Conservation (phyloP, 2,329 filamentous ascomycete species). For the Exophiala phaeomuriformis region DNA sequence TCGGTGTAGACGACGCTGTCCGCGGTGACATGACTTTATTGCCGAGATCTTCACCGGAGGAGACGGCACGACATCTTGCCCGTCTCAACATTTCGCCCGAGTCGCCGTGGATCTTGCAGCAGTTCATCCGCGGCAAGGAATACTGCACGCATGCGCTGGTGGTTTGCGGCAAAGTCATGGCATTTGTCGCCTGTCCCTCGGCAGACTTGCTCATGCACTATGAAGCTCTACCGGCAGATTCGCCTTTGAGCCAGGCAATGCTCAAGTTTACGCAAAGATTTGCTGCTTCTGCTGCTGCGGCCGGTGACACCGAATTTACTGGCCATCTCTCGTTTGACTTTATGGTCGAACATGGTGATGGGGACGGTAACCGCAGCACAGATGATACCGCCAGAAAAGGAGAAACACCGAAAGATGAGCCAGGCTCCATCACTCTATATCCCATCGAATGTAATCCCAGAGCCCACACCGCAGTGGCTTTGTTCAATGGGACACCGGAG, state of each 20-base stretch:
- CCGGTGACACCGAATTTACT: constrained; percentile 48
- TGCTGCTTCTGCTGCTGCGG: constrained; percentile 46
- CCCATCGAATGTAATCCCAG: constrained; percentile 67
- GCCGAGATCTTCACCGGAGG: constrained; percentile 46
- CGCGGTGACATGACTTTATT: constrained; percentile 59
- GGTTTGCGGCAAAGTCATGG: constrained; percentile 56
- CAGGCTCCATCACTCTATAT: constrained; percentile 38
- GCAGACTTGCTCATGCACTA: constrained; percentile 61
- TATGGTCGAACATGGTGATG: constrained; percentile 47
- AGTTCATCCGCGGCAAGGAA: constrained; percentile 58
- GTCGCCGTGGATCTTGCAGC: constrained; percentile 60
- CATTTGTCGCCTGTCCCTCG: constrained; percentile 61
- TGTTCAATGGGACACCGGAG: constrained; percentile 47
- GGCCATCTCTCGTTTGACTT: constrained; percentile 70
- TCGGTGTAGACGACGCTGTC: constrained; percentile 54
- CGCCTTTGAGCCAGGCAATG: constrained; percentile 53
- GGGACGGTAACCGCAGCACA: constrained; percentile 16
- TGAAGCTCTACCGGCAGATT: constrained; percentile 48
- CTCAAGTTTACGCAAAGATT: constrained; percentile 57
- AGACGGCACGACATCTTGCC: constrained; percentile 51
- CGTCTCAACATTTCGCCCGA: constrained; percentile 49
- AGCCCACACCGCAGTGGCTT: constrained; percentile 58
- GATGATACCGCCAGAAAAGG: background rate
- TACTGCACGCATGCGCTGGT: constrained; percentile 67
- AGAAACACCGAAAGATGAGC: no score